phyloP scores from a whole-genome alignment of 2,329 filamentous ascomycete species.

The Cladosporium sp. region DNA sequence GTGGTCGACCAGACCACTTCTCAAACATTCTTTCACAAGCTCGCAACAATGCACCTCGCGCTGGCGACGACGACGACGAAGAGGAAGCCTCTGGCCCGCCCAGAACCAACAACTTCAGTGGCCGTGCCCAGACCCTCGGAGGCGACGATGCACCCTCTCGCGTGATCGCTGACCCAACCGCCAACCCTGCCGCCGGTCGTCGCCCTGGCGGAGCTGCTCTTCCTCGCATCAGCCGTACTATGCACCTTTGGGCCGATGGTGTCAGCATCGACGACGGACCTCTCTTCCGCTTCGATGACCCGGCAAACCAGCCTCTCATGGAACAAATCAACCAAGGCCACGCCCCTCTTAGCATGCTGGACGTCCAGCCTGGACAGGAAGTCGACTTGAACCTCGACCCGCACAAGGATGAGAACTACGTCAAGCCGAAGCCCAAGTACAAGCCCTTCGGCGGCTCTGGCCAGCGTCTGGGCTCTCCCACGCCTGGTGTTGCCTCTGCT shows the following conservation, averaged over 20 bases:
- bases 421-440: conserved; percentile 71
- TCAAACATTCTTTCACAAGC: conserved; percentile 53
- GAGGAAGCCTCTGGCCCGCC: conserved; percentile 42
- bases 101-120: conserved; percentile 57
- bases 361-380: conserved; percentile 72
- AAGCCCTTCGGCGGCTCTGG: conserved; percentile 73
- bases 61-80: conserved; percentile 49
- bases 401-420: conserved; percentile 74
- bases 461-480: conserved; percentile 74
- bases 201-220: conserved; percentile 42
- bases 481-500: conserved; percentile 58
- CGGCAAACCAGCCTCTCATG: conserved; percentile 69
- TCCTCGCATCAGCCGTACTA: conserved; percentile 63
- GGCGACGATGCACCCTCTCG: conserved; percentile 74
- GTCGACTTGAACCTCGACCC: conserved; percentile 76
- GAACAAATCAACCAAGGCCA: conserved; percentile 75
- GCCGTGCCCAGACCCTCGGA: conserved; percentile 73
- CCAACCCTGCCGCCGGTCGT: conserved; percentile 33
- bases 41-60: conserved; percentile 59
- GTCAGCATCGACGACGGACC: conserved; percentile 84
- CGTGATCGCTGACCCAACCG: conserved; percentile 63
- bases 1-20: conserved; percentile 46
- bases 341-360: conserved; percentile 76
- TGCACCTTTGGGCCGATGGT: conserved; percentile 81
- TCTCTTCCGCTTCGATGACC: conserved; percentile 77